Evolutionary conservation across 208 protist genomes (phyloP), one percentile per base, ranked within the genome.

Genomic region (Trypanosoma brucei): DNA sequence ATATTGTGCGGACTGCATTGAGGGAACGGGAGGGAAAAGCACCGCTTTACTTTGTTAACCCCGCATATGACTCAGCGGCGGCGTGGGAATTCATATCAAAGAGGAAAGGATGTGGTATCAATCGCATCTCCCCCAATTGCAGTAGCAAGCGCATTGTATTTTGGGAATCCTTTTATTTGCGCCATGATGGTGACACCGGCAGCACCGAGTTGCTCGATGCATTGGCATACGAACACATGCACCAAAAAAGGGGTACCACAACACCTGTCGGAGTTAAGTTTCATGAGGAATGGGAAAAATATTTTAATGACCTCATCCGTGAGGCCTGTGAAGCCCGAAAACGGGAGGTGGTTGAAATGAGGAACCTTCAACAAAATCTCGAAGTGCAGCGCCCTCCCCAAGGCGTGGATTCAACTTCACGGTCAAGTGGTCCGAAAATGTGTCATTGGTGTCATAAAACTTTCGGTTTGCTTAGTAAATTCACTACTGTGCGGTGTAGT

Each of bases 71-170:
- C 65, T 78, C 76, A 11, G 65, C 61, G 30, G 75, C 78, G n/a
- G 81, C 79, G 57, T 93, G 83, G 83, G 53, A 58, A 39, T 76
- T 66, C 59, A 83, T 93, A 40, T 56, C 68, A 42, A 72, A 78
- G 62, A 65, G 68, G 59, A 44, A 53, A 67, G 58, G 65, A 60
- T 68, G 69, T 63, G 62, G 67, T 45, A 62, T 77, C 68, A 65
- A 71, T 31, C 57, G 65, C 3, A 56, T 93, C n/a, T 53, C 63
- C 37, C 70, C 76, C 39, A 84, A 70, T 62, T 89, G 79, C 69
- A 92, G 68, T 70, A 80, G 76, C 42, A 94, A 91, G 65, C 71
- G 78, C 0, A 57, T 94, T 2, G 75, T 84, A 1, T 81, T 92
- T 46, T 94, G 88, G 88, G 78, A 84, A 51, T 67, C 59, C 5